Evolutionary conservation across 2,329 filamentous ascomycete species (phyloP).

Genomic region (Ceratocystis diversiconidia): DNA sequence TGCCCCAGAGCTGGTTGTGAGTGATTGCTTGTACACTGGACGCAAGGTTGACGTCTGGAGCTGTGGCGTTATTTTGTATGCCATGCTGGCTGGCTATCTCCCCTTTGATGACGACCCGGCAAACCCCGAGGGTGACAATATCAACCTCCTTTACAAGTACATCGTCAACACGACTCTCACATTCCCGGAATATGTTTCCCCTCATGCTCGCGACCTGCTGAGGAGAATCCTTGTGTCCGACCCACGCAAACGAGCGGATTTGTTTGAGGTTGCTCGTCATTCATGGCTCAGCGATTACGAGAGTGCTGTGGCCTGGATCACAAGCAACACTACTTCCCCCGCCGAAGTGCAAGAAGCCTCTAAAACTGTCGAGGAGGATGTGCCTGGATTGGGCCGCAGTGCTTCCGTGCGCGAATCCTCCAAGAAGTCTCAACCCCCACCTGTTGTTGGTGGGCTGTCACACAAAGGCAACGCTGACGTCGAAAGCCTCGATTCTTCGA

Average conservation of each 20-base stretch:
- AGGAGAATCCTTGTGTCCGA: conserved; percentile 90
- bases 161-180: conserved; percentile 94
- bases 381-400: conserved; percentile 59
- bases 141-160: conserved; percentile 98
- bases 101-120: conserved; percentile 97
- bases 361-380: conserved; percentile 41
- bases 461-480: conserved; percentile 60
- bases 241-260: conserved; percentile 80
- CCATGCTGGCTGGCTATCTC: conserved; percentile 94
- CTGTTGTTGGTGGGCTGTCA: conserved; percentile 46
- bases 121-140: conserved; percentile 97
- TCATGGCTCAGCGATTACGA: conserved; percentile 97
- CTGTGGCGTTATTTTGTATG: conserved; percentile 96
- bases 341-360: conserved; percentile 74
- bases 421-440: conserved; percentile 39
- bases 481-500: conserved; percentile 37
- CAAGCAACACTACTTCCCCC: conserved; percentile 79
- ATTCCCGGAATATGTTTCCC: conserved; percentile 97
- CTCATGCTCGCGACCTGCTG: conserved; percentile 83
- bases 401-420: conserved; percentile 80
- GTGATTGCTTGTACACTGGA: conserved; percentile 91
- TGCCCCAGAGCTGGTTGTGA: conserved; percentile 90
- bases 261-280: conserved; percentile 94
- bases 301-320: conserved; percentile 94
- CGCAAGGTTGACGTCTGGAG: conserved; percentile 99